phyloP scores from a whole-genome alignment of 1,139 yeast genomes.

The Pichia cactophila region DNA sequence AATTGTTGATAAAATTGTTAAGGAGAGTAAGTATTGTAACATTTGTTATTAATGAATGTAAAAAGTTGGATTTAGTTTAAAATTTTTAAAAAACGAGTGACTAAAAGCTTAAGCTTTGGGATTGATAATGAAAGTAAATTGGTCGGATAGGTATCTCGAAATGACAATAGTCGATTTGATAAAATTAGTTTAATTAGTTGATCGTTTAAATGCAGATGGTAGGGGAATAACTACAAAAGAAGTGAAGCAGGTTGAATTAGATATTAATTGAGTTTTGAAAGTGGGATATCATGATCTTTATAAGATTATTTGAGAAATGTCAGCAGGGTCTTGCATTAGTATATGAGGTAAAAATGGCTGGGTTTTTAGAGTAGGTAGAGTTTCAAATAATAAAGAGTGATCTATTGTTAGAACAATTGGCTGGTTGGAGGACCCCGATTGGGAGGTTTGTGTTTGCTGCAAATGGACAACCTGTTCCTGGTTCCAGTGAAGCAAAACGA shows the following conservation, averaged over 20 bases:
- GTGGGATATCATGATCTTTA: not conserved
- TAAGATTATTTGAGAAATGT: not conserved
- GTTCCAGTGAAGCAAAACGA: not conserved
- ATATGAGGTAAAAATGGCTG: not conserved
- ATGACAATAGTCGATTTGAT: no score
- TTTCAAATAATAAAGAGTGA: no score
- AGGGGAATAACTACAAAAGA: not conserved
- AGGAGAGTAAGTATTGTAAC: constrained; percentile 1
- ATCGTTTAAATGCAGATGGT: not conserved
- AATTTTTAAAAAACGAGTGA: not conserved
- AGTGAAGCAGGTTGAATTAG: no score
- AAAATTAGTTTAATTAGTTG: not conserved
- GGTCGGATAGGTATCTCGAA: not conserved
- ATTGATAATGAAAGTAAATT: not conserved
- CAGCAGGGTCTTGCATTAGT: not conserved
- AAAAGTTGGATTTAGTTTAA: not conserved
- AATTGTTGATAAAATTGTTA: not conserved
- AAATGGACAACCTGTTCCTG: not conserved
- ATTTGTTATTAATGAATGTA: not conserved
- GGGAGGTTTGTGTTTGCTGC: no score
- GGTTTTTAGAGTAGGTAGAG: not conserved
- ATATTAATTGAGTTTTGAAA: not conserved
- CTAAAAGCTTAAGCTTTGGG: not conserved
- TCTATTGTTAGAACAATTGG: not conserved
- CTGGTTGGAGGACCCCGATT: no score